Evolutionary conservation across 768 basidiomycete species (phyloP).

Genomic region (Dioszegia crocea): DNA sequence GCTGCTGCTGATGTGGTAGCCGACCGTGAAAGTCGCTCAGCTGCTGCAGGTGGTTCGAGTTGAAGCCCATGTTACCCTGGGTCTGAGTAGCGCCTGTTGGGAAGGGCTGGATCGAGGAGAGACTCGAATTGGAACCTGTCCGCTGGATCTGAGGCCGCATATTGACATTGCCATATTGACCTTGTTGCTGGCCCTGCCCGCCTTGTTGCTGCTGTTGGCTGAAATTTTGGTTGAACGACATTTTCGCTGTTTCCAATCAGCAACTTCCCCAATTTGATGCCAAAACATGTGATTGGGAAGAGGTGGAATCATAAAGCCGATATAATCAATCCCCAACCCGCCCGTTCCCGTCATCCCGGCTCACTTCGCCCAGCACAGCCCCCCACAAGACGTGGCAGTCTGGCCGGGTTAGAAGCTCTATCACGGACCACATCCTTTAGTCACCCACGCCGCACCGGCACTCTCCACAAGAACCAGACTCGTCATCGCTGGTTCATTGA

Average conservation of each 20-base stretch:
- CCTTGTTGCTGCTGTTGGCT: constrained; percentile 1
- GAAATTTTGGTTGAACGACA: constrained; percentile 28
- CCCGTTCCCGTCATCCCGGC: constrained; percentile 12
- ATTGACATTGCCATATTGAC: not conserved
- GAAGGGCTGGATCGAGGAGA: not conserved
- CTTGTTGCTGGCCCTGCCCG: constrained; percentile 2
- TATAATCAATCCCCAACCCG: constrained; percentile 29
- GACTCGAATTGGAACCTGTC: constrained; percentile 1
- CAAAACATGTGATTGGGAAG: too few species aligned
- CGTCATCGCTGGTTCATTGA: constrained; percentile 13
- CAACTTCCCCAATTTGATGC: not conserved
- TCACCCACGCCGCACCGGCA: not conserved
- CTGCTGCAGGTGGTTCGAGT: constrained; percentile 16
- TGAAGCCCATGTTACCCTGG: constrained; percentile 10
- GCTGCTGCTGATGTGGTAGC: constrained; percentile 2
- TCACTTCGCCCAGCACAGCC: constrained; percentile 16
- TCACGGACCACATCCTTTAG: constrained; percentile 9
- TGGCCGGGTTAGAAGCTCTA: constrained; percentile 4
- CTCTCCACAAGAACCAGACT: not conserved
- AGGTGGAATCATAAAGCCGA: constrained; percentile 40
- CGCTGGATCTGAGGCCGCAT: not conserved
- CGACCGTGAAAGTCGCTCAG: constrained; percentile 23
- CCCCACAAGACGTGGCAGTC: constrained; percentile 29
- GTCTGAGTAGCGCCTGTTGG: not conserved
- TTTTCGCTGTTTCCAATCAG: constrained; percentile 2